Percentiles rank a stretch among this genome's conserved stretches.
Evolutionary conservation across 78 protist species (phyloP).

Genomic region (Guillardia theta): DNA sequence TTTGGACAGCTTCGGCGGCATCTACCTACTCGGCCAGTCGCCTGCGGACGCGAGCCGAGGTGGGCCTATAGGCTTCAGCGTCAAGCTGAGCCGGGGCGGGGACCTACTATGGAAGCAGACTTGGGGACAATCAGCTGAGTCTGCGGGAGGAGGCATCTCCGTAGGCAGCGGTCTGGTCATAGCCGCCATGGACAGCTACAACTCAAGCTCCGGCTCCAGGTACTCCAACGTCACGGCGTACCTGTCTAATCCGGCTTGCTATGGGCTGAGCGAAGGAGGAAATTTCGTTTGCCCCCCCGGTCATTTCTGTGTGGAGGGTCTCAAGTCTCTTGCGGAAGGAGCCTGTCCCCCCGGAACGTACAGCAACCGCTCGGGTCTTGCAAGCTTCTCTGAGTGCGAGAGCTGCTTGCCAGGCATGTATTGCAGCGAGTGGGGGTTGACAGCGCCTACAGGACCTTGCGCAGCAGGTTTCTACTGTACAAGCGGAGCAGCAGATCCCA

Average conservation of each 20-base stretch:
- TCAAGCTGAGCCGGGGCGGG: not conserved
- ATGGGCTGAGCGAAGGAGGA: not conserved
- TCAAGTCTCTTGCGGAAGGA: not conserved
- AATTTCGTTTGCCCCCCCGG: slow-evolving; percentile 60
- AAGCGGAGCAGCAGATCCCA: not conserved
- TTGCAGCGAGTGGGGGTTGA: not conserved
- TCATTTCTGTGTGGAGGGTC: slow-evolving; percentile 10
- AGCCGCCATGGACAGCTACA: not conserved
- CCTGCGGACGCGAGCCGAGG: not conserved
- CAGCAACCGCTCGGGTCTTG: not conserved
- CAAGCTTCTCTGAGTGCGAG: not conserved
- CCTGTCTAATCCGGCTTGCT: not conserved
- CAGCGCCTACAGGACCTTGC: not conserved
- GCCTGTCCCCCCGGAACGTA: not conserved
- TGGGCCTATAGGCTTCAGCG: not conserved
- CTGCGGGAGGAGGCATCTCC: not conserved
- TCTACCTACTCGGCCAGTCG: too few relatives aligned
- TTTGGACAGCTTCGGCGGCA: too few relatives aligned
- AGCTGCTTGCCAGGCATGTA: not conserved
- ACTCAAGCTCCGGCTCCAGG: not conserved
- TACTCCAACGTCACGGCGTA: not conserved
- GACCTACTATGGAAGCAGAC: not conserved
- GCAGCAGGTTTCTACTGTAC: not conserved
- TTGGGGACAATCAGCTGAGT: not conserved
- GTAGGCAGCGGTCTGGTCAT: not conserved